These are phyloP conservation scores for Talaromyces trachyspermus DNA, from an alignment of 495 filamentous ascomycete species.

Conservation along the genomic window DNA sequence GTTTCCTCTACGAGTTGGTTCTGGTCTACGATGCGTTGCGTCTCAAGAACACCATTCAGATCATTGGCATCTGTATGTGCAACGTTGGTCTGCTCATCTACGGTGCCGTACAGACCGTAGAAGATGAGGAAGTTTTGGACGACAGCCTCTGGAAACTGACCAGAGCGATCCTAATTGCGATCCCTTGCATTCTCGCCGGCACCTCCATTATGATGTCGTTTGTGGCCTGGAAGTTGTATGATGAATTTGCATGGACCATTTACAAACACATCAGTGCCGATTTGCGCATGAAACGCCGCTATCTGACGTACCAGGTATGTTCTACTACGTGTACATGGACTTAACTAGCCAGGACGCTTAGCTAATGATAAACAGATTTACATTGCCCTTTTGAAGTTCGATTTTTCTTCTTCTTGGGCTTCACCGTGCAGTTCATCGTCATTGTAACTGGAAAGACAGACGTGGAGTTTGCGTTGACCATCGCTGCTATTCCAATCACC, in stretches of 20 bases:
- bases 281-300: constrained; percentile 91
- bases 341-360: neutral
- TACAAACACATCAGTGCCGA: constrained; percentile 99
- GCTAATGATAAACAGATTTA: constrained; percentile 61
- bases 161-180: constrained; percentile 72
- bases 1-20: constrained; percentile 83
- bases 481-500: constrained; percentile 83
- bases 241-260: constrained; percentile 98
- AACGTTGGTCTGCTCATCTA: constrained; percentile 89
- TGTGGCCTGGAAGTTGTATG: constrained; percentile 88
- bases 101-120: constrained; percentile 82
- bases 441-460: constrained; percentile 65
- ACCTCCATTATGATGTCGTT: constrained; percentile 64
- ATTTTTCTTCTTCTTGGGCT: constrained; percentile 99
- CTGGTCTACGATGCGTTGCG: constrained; percentile 89
- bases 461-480: constrained; percentile 76
- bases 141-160: constrained; percentile 56
- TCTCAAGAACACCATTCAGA: constrained; percentile 95
- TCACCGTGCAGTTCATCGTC: constrained; percentile 95
- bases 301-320: constrained; percentile 88
- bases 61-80: constrained; percentile 90
- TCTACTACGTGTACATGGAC: neutral
- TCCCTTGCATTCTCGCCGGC: constrained; percentile 75
- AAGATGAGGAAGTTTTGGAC: constrained; percentile 63
- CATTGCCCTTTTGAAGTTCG: constrained; percentile 95